A percentile compares a stretch with the other conserved stretches of the same genome.
Evolutionary conservation across 2,329 filamentous ascomycete genomes (phyloP).

Genomic region (Monilinia fructigena): DNA sequence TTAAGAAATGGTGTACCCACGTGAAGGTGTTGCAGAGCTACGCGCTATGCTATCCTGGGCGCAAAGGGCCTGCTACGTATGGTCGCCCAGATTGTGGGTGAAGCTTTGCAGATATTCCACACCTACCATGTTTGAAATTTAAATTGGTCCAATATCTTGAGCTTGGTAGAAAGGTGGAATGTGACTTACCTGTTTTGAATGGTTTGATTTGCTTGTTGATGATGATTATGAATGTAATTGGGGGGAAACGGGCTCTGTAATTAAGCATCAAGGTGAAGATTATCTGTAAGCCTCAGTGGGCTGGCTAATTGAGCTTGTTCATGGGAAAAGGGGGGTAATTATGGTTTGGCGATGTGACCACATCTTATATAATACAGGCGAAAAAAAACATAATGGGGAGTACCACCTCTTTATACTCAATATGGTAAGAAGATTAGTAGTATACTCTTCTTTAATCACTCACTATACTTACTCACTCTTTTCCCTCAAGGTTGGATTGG

Average conservation of each 20-base stretch:
- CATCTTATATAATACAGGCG: too few relatives aligned
- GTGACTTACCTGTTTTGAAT: background rate
- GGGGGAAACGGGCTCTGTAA: background rate
- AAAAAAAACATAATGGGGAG: too few relatives aligned
- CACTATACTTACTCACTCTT: too few relatives aligned
- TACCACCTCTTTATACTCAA: too few relatives aligned
- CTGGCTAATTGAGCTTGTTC: too few relatives aligned
- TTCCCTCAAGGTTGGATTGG: too few relatives aligned
- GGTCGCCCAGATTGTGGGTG: slow-evolving; percentile 1
- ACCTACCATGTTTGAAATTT: too few relatives aligned
- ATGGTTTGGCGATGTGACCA: too few relatives aligned
- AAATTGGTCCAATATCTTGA: background rate
- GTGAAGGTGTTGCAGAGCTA: background rate
- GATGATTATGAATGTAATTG: background rate
- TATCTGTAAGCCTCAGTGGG: background rate
- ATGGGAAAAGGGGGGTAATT: too few relatives aligned
- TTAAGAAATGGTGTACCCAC: background rate
- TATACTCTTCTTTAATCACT: too few relatives aligned
- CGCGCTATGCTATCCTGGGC: too few relatives aligned
- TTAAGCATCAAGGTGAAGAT: background rate
- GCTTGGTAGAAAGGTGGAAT: background rate
- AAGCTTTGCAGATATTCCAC: background rate
- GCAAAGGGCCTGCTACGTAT: background rate
- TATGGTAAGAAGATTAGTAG: too few relatives aligned
- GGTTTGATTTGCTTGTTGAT: background rate